Evolutionary conservation across 257 asterid genomes (phyloP).

Genomic region (Solanum sitiens): DNA sequence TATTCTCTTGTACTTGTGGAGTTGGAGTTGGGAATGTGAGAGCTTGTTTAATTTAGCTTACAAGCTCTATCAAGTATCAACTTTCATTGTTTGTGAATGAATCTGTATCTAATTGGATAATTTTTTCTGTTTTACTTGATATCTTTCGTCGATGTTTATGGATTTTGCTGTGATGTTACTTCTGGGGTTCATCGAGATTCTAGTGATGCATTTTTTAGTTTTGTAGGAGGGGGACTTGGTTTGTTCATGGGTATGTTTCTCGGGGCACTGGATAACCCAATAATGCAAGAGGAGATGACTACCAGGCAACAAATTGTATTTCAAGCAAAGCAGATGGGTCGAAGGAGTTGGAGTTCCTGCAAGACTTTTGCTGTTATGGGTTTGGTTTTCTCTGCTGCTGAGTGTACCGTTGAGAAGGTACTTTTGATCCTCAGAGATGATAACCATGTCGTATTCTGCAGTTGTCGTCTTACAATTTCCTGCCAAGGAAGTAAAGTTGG

Average conservation of each 20-base stretch:
- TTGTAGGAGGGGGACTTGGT: constrained; percentile 88
- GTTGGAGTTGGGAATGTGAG: neutral
- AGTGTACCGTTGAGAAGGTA: constrained; percentile 81
- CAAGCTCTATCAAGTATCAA: too few relatives aligned
- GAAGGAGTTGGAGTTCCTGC: constrained; percentile 94
- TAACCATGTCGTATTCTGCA: neutral
- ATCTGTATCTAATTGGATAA: neutral
- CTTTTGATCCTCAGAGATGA: neutral
- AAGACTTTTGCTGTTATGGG: constrained; percentile 96
- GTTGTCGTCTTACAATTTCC: neutral
- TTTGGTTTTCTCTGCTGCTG: constrained; percentile 74
- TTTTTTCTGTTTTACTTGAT: neutral
- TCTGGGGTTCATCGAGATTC: neutral
- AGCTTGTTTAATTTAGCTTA: neutral
- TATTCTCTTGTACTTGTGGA: neutral
- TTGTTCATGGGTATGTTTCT: constrained; percentile 81
- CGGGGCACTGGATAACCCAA: constrained; percentile 78
- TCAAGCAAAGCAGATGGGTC: constrained; percentile 94
- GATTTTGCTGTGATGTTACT: neutral
- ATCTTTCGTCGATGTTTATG: neutral
- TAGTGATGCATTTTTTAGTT: constrained; percentile 3
- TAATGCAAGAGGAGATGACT: constrained; percentile 78
- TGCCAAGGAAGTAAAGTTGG: neutral
- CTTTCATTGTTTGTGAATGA: neutral
- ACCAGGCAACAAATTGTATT: constrained; percentile 59